Conservation (phyloP, 768 basidiomycete species). For the Hydnum rufescens region DNA sequence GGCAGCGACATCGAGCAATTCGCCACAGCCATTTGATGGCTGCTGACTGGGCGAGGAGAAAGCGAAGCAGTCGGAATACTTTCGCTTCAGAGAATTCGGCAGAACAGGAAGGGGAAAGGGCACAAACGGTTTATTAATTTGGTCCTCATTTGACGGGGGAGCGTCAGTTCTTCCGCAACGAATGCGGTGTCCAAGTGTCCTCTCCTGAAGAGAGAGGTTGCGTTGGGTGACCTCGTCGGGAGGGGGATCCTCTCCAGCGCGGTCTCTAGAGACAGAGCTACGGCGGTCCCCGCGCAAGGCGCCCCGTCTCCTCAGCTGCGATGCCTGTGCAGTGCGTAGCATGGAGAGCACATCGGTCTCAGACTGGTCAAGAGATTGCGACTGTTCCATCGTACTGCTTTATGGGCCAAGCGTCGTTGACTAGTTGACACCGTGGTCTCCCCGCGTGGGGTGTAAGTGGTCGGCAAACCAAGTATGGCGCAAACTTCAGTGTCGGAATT, state of each 20-base stretch:
- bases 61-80: not conserved
- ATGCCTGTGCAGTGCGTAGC: not conserved
- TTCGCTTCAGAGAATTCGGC: not conserved
- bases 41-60: not conserved
- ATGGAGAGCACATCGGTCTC: not conserved
- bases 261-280: not conserved
- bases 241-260: not conserved
- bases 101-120: not conserved
- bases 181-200: not conserved
- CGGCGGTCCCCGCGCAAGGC: not conserved
- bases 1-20: not conserved
- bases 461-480: too few relatives aligned
- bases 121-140: not conserved
- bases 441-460: too few relatives aligned
- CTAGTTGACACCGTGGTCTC: too few relatives aligned
- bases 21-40: not conserved
- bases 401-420: too few relatives aligned
- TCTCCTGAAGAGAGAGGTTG: not conserved
- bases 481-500: too few relatives aligned
- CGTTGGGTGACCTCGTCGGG: not conserved
- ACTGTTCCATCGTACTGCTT: not conserved
- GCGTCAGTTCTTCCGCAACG: not conserved
- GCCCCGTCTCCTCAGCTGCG: not conserved
- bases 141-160: not conserved
- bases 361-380: not conserved